A percentile compares a stretch with the other conserved stretches of the same genome.
Evolutionary conservation across 2,329 filamentous ascomycete species (phyloP).

Genomic region (Pestalotiopsis sp.): DNA sequence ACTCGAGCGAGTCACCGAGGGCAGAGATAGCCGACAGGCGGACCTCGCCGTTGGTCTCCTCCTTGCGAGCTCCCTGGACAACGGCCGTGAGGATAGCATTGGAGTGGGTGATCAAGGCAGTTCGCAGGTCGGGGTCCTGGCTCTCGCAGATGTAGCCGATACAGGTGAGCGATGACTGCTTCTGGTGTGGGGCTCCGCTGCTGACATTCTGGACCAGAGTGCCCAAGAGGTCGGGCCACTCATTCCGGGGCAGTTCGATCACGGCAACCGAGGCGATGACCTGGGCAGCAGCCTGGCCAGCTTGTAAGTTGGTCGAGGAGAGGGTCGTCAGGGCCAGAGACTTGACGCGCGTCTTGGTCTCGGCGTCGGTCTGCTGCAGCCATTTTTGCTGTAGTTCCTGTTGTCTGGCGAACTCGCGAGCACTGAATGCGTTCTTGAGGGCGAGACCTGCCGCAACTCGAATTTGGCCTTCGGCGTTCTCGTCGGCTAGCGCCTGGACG

Average conservation of each 20-base stretch:
- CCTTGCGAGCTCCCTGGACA: constrained; percentile 94
- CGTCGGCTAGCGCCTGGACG: constrained; percentile 92
- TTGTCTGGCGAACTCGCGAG: constrained; percentile 85
- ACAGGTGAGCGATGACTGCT: constrained; percentile 92
- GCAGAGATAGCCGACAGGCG: constrained; percentile 91
- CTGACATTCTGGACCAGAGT: constrained; percentile 91
- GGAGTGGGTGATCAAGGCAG: constrained; percentile 81
- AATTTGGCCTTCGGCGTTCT: constrained; percentile 79
- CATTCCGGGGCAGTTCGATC: constrained; percentile 89
- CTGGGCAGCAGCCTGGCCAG: constrained; percentile 88
- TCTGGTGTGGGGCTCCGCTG: constrained; percentile 82
- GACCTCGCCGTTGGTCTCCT: constrained; percentile 90
- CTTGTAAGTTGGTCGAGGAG: constrained; percentile 75
- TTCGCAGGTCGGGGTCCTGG: constrained; percentile 83
- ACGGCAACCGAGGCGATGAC: constrained; percentile 93
- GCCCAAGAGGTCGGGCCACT: constrained; percentile 92
- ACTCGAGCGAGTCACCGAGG: constrained; percentile 94
- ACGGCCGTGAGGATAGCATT: constrained; percentile 98
- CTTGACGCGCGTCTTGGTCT: constrained; percentile 88
- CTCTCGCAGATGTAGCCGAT: constrained; percentile 99
- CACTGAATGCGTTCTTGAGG: constrained; percentile 96
- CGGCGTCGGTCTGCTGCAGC: constrained; percentile 78
- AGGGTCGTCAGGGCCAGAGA: constrained; percentile 87
- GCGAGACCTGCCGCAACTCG: constrained; percentile 94
- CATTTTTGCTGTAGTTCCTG: constrained; percentile 93